Percentiles rank a stretch among this genome's conserved stretches.
Evolutionary conservation across 495 filamentous ascomycete species (phyloP).

Genomic region (Durotheca rogersii): DNA sequence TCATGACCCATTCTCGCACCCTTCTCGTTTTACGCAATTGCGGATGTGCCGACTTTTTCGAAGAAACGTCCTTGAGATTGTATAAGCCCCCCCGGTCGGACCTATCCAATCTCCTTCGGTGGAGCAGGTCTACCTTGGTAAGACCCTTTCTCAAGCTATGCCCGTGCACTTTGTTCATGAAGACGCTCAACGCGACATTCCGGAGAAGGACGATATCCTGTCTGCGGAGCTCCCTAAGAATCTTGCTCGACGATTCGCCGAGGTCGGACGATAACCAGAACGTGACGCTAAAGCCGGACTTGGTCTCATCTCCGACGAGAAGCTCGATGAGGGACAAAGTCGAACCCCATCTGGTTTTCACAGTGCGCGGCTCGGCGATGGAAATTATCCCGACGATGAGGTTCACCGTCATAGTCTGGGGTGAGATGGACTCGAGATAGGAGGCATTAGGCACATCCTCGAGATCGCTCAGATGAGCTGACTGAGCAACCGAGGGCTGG

Average conservation of each 20-base stretch:
- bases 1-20: constrained; percentile 72
- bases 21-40: constrained; percentile 62
- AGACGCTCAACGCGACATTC: constrained; percentile 74
- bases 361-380: constrained; percentile 60
- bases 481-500: neutral
- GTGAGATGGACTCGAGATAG: constrained; percentile 67
- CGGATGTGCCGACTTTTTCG: constrained; percentile 40
- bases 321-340: constrained; percentile 70
- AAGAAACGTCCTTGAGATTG: constrained; percentile 39
- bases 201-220: constrained; percentile 74
- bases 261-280: constrained; percentile 67
- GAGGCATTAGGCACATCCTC: constrained; percentile 66
- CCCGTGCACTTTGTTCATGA: constrained; percentile 73
- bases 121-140: constrained; percentile 71
- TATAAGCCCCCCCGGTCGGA: constrained; percentile 47
- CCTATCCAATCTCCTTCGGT: constrained; percentile 47
- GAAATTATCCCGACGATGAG: constrained; percentile 76
- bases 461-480: constrained; percentile 60
- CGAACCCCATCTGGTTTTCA: constrained; percentile 53
- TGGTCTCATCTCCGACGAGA: constrained; percentile 83
- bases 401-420: constrained; percentile 78
- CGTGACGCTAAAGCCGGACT: constrained; percentile 75
- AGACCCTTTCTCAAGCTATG: constrained; percentile 68
- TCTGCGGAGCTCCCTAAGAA: constrained; percentile 58
- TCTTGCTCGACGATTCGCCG: constrained; percentile 36